These are phyloP conservation scores for Chloranthus sessilifolius DNA, from an alignment of 164 flowering plant genomes.

Conservation along the genomic window DNA sequence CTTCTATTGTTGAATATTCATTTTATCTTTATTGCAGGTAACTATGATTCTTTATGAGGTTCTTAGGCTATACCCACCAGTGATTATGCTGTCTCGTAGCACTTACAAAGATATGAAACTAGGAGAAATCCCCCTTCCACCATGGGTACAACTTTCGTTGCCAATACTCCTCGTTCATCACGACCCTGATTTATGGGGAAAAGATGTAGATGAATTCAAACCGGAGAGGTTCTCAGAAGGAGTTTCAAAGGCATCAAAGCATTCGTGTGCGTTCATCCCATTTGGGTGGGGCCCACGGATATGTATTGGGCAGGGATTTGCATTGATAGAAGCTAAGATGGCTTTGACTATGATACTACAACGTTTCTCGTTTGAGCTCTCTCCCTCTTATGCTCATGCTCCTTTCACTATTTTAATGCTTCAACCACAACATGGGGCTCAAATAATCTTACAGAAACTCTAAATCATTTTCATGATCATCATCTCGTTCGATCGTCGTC, in stretches of 20 bases:
- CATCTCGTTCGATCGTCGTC: too few species aligned
- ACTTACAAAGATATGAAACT: not conserved
- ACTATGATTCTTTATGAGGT: slow-evolving; percentile 15
- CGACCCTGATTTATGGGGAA: slow-evolving; percentile 12
- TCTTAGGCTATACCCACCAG: slow-evolving; percentile 11
- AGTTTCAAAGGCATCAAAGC: slow-evolving; percentile 1
- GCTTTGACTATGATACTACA: slow-evolving; percentile 7
- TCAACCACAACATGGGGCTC: slow-evolving; percentile 10
- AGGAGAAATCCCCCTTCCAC: slow-evolving; percentile 1
- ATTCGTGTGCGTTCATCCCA: slow-evolving; percentile 1
- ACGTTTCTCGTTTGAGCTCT: slow-evolving; percentile 2
- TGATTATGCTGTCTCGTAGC: not conserved
- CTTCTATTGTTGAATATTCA: too few species aligned
- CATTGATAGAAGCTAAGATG: slow-evolving; percentile 3
- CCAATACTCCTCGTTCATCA: not conserved
- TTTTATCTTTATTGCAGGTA: slow-evolving; percentile 8
- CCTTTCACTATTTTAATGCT: slow-evolving; percentile 2
- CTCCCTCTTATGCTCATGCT: slow-evolving; percentile 9
- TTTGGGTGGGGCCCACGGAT: slow-evolving; percentile 7
- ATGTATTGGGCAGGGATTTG: slow-evolving; percentile 6
- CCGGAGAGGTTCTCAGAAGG: slow-evolving; percentile 6
- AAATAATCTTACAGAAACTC: not conserved
- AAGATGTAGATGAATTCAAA: slow-evolving; percentile 13
- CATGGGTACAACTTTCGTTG: not conserved
- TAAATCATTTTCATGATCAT: too few species aligned